Percentiles rank a stretch among this genome's conserved stretches.
These are phyloP conservation scores for Colletotrichum liriopes DNA, from an alignment of 2,329 filamentous ascomycete species.

Conservation along the genomic window DNA sequence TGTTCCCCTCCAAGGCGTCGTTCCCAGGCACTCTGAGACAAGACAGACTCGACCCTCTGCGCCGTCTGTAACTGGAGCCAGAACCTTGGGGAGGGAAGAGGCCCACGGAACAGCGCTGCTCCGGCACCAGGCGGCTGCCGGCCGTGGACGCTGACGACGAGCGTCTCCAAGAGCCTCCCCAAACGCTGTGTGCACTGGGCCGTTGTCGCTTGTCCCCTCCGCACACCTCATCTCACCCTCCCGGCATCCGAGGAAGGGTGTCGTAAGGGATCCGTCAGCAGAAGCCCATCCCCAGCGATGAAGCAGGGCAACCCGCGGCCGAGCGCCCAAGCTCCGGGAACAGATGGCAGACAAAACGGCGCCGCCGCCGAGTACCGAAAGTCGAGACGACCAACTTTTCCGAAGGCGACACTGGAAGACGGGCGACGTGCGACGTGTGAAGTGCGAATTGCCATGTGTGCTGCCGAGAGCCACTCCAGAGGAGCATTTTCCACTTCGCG, in stretches of 20 bases:
- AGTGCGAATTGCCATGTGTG: too few relatives aligned
- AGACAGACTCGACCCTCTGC: slow-evolving; percentile 14
- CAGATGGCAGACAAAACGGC: background rate
- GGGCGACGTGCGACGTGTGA: too few relatives aligned
- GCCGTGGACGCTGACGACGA: slow-evolving; percentile 36
- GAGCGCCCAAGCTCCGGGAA: background rate
- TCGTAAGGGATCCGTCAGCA: background rate
- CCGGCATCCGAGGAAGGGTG: background rate
- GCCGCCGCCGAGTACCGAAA: background rate
- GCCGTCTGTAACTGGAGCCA: slow-evolving; percentile 35
- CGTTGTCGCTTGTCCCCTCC: background rate
- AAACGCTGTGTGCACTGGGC: background rate
- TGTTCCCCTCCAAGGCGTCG: slow-evolving; percentile 27
- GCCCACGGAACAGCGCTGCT: slow-evolving; percentile 34
- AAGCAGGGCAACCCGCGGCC: background rate
- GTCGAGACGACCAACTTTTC: background rate
- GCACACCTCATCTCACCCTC: background rate
- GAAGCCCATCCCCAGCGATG: background rate
- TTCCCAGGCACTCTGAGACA: slow-evolving; percentile 18
- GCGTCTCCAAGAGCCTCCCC: background rate
- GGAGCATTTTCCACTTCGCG: background rate
- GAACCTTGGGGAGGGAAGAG: slow-evolving; percentile 41
- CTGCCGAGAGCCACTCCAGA: background rate
- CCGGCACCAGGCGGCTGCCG: slow-evolving; percentile 35
- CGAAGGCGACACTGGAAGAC: background rate